Evolutionary conservation across 1,284 basidiomycete genomes (phyloP), one percentile per base, ranked within the genome.

Genomic region (Cryptococcus sp.): DNA sequence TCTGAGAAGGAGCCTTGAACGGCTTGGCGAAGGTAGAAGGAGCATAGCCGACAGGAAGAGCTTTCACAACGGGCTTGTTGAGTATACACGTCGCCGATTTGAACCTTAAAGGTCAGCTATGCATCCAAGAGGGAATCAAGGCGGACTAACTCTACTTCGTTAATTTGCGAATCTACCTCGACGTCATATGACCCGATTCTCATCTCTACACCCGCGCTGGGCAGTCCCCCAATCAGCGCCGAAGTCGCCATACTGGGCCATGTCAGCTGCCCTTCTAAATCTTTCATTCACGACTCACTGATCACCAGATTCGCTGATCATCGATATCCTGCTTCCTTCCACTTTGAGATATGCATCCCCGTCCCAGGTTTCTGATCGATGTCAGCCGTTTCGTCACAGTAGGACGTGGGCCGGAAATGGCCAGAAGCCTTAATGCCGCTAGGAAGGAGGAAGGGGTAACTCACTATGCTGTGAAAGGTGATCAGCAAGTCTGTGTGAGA

Each of bases 161-260:
- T 48, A 4, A 73, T 58, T 14, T 51, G 46, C 6, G 63, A 58
- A 49, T 75, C 72, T 2, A 73, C 62, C 36, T 68, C 64, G 13
- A 89, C 76, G 43, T 91, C 88, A 69, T 85, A 88, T 37, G 81
- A 82, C 1, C 84, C 83, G 5, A 92, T 71, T 5, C 67, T 76
- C 51, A 89, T 78, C 50, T 84, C 82, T 1, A 58, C 46, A 36
- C 73, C 66, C 35, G 62, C 46, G 5, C 53, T 53, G 11, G 60
- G 61, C 11, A 62, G 34, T 38, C 58, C 47, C 4, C 70, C 69
- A 30, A 59, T 55, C 32, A 71, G 62, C 6, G 61, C 52, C 2
- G 63, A 63, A 0, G 62, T 64, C 5, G 58, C 70, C 57, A 75
- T 67, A 37, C 70, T 73, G 51, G 8, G 57, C 14, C 15, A 36